Evolutionary conservation across 1,284 basidiomycete genomes (phyloP).

Genomic region (Fomitiporia mediterranea): DNA sequence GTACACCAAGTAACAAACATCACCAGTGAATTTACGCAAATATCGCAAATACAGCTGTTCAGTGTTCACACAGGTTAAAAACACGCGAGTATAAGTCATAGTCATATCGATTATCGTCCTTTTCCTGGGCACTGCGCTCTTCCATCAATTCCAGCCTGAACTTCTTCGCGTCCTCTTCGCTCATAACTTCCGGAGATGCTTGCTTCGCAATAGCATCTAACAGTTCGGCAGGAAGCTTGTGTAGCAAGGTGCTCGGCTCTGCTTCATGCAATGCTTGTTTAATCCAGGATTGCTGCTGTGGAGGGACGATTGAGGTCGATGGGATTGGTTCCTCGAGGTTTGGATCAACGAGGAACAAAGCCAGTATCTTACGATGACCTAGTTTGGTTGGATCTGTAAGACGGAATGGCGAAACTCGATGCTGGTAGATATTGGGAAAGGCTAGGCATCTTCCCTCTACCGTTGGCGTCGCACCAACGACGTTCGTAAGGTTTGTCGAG

Average conservation of each 20-base stretch:
- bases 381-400: conserved; percentile 39
- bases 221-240: neutral
- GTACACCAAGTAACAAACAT: too few species aligned
- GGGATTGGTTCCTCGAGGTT: conserved; percentile 32
- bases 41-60: too few species aligned
- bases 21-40: too few species aligned
- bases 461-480: conserved; percentile 34
- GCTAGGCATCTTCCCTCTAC: conserved; percentile 35
- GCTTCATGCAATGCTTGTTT: conserved; percentile 27
- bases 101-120: neutral
- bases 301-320: conserved; percentile 39
- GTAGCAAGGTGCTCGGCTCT: neutral
- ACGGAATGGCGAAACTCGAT: conserved; percentile 38
- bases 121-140: neutral
- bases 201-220: neutral
- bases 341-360: conserved; percentile 48
- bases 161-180: conserved; percentile 1
- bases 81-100: neutral
- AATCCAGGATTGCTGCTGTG: conserved; percentile 44
- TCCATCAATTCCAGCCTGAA: conserved; percentile 1
- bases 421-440: conserved; percentile 45
- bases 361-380: conserved; percentile 46
- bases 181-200: neutral
- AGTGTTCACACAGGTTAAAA: conserved; percentile 12
- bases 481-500: conserved; percentile 23